Conservation (phyloP, 1,284 basidiomycete species). For the Ustilago vetiveriae region DNA sequence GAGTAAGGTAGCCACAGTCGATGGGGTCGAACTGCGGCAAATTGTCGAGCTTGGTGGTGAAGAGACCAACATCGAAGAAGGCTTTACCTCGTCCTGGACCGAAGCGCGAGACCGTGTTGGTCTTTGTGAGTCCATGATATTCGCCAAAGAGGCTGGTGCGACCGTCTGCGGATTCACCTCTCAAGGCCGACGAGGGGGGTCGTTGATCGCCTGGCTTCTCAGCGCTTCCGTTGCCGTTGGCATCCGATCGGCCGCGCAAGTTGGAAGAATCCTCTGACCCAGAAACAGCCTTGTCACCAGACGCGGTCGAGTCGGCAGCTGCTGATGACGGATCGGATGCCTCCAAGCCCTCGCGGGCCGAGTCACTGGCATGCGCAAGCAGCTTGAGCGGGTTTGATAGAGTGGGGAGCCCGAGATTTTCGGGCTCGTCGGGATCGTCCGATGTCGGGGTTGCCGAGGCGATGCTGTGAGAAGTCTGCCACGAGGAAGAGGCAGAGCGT, state of each 20-base stretch:
- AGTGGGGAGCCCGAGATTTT: conserved; percentile 47
- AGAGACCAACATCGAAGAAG: conserved; percentile 46
- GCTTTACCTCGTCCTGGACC: conserved; percentile 44
- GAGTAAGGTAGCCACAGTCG: conserved; percentile 32
- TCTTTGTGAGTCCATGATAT: conserved; percentile 16
- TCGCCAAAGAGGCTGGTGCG: conserved; percentile 21
- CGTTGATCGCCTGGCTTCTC: not conserved
- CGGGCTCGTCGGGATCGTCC: conserved; percentile 44
- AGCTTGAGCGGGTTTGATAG: conserved; percentile 49
- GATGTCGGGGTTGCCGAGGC: conserved; percentile 39
- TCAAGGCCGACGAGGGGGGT: not conserved
- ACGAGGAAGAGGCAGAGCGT: conserved; percentile 22
- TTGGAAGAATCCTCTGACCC: not conserved
- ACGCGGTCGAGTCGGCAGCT: not conserved
- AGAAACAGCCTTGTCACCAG: not conserved
- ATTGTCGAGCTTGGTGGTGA: conserved; percentile 42
- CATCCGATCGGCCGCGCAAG: not conserved
- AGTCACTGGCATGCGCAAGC: conserved; percentile 45
- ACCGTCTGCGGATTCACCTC: not conserved
- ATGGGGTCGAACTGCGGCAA: conserved; percentile 49
- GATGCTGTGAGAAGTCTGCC: conserved; percentile 30
- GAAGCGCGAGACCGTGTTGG: conserved; percentile 34
- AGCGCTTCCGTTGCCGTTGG: conserved; percentile 1
- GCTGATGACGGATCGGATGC: conserved; percentile 4
- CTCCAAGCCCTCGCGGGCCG: conserved; percentile 33